Evolutionary conservation across 2,329 filamentous ascomycete species (phyloP), one percentile per base, ranked within the genome.

Genomic region (Claviceps sp.): DNA sequence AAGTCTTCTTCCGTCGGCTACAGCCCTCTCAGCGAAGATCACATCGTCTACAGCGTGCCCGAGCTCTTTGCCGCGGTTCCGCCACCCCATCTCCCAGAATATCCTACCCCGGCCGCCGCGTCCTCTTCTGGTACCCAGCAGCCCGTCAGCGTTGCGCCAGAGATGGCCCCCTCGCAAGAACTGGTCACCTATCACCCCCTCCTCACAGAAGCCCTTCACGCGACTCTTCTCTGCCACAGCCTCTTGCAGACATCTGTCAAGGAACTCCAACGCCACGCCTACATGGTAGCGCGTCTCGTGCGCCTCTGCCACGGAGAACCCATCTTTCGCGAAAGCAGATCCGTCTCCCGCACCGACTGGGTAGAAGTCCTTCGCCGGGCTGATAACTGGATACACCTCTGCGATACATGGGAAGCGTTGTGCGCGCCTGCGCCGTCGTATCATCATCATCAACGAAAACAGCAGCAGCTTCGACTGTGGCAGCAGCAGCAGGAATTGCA

Each of bases 241-340:
- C 78, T 94, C 9, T 69, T 87, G 7, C 87, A 91, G 65, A 94
- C 88, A 0, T 85, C 86, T 0, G 66, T 79, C 11, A 88, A 85
- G 59, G 87, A 93, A 64, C 77, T 90, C 37, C 78, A 82, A 48
- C 85, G 87, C 38, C 86, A 93, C 62, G 86, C 86, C 0, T 77
- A 88, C 69, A 93, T 90, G 77, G 87, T 85, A 4, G 85, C 87
- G 16, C 81, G 87, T 5, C 74, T 93, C 2, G 76, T 80, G 4
- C 78, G 86, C 20, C 75, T 93, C 23, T 82, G 80, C 47, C 85
- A 93, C 59, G 87, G 86, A 4, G 90, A 88, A 59, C 88, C 88
- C 0, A 78, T 91, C 47, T 91, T 94, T 62, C 81, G 89, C 56
- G 75, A 82, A 0, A 81, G 83, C 23, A 75, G 84, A 48, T 85